These are phyloP conservation scores for Begonia masoniana DNA, from an alignment of 306 rosid species.

Conservation along the genomic window DNA sequence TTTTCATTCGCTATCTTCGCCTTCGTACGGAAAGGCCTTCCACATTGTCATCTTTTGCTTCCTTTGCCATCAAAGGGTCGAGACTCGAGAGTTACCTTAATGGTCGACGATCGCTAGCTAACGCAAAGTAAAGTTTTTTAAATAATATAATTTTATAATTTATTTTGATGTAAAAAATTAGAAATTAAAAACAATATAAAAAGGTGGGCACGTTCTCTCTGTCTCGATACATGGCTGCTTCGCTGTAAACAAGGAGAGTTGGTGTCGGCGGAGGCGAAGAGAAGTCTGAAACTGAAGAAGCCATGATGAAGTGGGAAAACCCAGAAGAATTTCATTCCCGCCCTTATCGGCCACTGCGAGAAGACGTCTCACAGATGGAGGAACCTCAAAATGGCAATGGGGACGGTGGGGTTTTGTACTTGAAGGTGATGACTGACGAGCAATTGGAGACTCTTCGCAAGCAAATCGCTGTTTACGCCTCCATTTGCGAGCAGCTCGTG, in stretches of 20 bases:
- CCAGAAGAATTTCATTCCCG: neutral
- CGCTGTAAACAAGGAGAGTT: neutral
- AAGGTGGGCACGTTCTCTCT: neutral
- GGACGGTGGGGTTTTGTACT: conserved; percentile 37
- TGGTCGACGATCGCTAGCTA: too few relatives aligned
- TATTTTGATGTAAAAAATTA: too few relatives aligned
- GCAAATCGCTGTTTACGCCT: conserved; percentile 68
- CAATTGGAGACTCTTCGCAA: conserved; percentile 83
- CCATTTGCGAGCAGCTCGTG: conserved; percentile 75
- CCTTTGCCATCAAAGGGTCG: too few relatives aligned
- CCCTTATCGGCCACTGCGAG: conserved; percentile 15
- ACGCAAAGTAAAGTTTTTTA: too few relatives aligned
- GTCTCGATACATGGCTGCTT: neutral
- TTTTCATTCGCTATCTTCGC: too few relatives aligned
- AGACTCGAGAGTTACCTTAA: too few relatives aligned
- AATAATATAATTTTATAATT: too few relatives aligned
- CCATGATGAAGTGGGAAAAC: conserved; percentile 57
- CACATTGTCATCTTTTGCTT: too few relatives aligned
- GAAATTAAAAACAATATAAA: neutral
- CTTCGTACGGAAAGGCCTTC: too few relatives aligned
- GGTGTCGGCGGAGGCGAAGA: neutral
- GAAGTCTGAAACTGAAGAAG: neutral
- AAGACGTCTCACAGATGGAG: conserved; percentile 7
- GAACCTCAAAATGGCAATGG: conserved; percentile 17
- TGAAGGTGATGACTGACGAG: conserved; percentile 93